These are phyloP conservation scores for Kalanchoe fedtschenkoi DNA, from an alignment of 164 flowering plant species.

Conservation along the genomic window DNA sequence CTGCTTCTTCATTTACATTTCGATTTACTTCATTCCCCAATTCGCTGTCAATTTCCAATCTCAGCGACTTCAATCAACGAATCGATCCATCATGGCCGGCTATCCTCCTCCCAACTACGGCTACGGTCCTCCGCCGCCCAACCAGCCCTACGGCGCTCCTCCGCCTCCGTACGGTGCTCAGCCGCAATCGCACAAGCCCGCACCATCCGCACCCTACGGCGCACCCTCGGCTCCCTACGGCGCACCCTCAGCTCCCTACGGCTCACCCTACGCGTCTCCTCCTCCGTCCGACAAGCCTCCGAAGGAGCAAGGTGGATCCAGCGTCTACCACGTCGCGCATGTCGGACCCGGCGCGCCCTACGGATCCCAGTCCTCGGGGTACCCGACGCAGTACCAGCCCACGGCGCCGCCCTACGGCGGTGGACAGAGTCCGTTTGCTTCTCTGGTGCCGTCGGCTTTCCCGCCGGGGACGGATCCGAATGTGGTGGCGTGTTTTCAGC, in stretches of 20 bases:
- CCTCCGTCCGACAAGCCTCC: conserved; percentile 8
- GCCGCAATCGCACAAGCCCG: not conserved
- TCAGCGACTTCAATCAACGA: not conserved
- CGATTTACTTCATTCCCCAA: no score
- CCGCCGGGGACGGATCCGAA: conserved; percentile 91
- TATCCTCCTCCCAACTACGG: conserved; percentile 5
- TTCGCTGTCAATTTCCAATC: no score
- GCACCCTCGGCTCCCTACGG: conserved; percentile 8
- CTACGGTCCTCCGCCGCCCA: not conserved
- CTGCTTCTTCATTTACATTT: no score
- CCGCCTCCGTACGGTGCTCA: not conserved
- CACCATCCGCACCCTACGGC: not conserved
- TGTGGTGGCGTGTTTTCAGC: conserved; percentile 61
- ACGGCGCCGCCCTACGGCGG: conserved; percentile 10
- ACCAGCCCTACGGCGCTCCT: not conserved
- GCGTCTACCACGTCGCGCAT: not conserved
- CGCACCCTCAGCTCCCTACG: conserved; percentile 8
- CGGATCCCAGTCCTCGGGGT: conserved; percentile 1
- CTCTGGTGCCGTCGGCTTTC: conserved; percentile 64
- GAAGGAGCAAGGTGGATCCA: no score
- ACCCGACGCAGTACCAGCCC: not conserved
- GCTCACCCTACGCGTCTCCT: conserved; percentile 17
- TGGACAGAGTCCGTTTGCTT: conserved; percentile 48
- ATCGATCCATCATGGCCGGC: conserved; percentile 1
- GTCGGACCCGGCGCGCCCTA: not conserved